Conservation (phyloP, 2,329 filamentous ascomycete genomes). For the Pyrenochaeta sp. region DNA sequence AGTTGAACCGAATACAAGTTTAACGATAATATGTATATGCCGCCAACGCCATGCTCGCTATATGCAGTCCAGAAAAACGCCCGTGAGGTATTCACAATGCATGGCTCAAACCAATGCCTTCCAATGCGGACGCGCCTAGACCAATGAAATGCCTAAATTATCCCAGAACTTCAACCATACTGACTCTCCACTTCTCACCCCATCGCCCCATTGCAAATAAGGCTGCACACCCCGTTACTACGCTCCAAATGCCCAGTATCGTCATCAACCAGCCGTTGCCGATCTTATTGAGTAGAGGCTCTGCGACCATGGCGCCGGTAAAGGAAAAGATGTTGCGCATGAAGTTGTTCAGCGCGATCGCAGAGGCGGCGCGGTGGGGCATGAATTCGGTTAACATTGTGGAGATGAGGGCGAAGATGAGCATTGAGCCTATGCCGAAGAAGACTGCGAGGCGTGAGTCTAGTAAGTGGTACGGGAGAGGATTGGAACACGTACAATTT, state of each 20-base stretch:
- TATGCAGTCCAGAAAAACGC: not conserved
- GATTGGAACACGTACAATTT: slow-evolving; percentile 31
- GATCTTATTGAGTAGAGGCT: slow-evolving; percentile 45
- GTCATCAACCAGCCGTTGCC: slow-evolving; percentile 53
- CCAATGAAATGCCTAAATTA: slow-evolving; percentile 1
- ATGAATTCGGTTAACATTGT: slow-evolving; percentile 55
- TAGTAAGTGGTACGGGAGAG: too few species aligned
- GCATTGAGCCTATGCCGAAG: slow-evolving; percentile 51
- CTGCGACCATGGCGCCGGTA: slow-evolving; percentile 47
- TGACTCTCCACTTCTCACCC: slow-evolving; percentile 69
- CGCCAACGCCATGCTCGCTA: not conserved
- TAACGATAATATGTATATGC: not conserved
- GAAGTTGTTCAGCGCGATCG: slow-evolving; percentile 53
- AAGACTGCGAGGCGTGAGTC: slow-evolving; percentile 31
- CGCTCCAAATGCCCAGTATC: slow-evolving; percentile 55
- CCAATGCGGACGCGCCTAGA: too few species aligned
- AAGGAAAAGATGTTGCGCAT: slow-evolving; percentile 49
- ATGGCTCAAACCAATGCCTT: not conserved
- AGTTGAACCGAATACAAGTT: too few species aligned
- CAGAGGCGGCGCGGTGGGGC: slow-evolving; percentile 45
- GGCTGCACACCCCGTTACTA: slow-evolving; percentile 57
- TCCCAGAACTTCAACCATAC: slow-evolving; percentile 62
- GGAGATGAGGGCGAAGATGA: slow-evolving; percentile 48
- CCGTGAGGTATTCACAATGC: not conserved
- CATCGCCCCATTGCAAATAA: slow-evolving; percentile 70